Evolutionary conservation across 768 basidiomycete species (phyloP).

Genomic region (Phaeotremella fagi): DNA sequence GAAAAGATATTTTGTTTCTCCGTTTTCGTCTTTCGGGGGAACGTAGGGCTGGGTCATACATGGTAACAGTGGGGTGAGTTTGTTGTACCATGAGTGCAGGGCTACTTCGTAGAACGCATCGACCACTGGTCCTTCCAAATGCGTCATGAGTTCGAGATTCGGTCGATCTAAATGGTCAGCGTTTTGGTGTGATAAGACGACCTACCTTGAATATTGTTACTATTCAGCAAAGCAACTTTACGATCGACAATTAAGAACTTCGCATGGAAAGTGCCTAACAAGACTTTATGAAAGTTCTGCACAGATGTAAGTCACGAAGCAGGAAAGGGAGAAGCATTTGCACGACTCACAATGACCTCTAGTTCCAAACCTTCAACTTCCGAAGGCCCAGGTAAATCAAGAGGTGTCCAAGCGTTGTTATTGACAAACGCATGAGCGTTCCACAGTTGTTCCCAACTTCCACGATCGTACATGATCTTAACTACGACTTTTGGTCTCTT

Average conservation of each 20-base stretch:
- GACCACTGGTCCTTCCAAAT: slow-evolving; percentile 67
- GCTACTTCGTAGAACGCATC: slow-evolving; percentile 66
- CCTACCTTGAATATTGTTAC: slow-evolving; percentile 58
- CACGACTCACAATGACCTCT: slow-evolving; percentile 55
- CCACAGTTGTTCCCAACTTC: slow-evolving; percentile 56
- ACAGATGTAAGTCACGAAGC: too few species aligned
- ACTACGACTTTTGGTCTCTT: slow-evolving; percentile 56
- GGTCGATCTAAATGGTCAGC: slow-evolving; percentile 45
- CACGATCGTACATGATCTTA: slow-evolving; percentile 68
- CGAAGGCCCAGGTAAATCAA: slow-evolving; percentile 55
- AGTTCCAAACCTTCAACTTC: slow-evolving; percentile 62
- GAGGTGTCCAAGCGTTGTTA: slow-evolving; percentile 53
- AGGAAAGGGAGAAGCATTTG: too few species aligned
- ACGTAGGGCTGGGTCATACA: slow-evolving; percentile 39
- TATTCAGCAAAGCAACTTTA: slow-evolving; percentile 61
- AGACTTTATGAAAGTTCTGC: slow-evolving; percentile 51
- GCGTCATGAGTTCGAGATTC: slow-evolving; percentile 59
- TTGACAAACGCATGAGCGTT: slow-evolving; percentile 55
- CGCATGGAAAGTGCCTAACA: slow-evolving; percentile 66
- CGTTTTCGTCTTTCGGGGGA: slow-evolving; percentile 34
- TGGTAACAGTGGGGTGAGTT: slow-evolving; percentile 40
- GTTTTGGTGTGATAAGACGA: neutral
- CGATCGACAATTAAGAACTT: slow-evolving; percentile 68
- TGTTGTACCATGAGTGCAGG: slow-evolving; percentile 59
- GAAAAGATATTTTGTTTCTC: slow-evolving; percentile 51